Base-by-base conservation (phyloP, 139 green algal species). In the Dunaliella sp. region DNA sequence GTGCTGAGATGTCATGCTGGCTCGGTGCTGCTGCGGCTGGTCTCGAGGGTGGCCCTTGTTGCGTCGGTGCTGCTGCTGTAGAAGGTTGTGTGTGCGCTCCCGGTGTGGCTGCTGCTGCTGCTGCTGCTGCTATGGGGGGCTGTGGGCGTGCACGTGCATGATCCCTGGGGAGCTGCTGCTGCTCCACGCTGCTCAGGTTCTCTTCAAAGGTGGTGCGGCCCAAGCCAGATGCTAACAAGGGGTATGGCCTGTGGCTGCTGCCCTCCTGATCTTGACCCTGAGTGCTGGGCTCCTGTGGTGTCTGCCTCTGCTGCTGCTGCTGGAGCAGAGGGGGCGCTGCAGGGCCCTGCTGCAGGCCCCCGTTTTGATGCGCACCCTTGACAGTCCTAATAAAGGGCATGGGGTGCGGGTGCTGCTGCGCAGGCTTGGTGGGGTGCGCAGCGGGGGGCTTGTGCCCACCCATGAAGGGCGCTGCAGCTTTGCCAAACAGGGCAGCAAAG, bases 1-100 rank as follows among this genome's bases (percentile, higher is more conserved):
- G 76, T 2, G 76, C 76, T 38, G 76, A 33, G 31, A 81, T 81
- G n/a, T 38, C 34, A 34, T 81, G 33, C 31, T 81, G n/a, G 22
- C n/a, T 37, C n/a, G n/a, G n/a, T n/a, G n/a, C n/a, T n/a, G n/a
- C n/a, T n/a, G n/a, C n/a, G n/a, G n/a, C n/a, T n/a, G n/a, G n/a
- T n/a, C n/a, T n/a, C 1, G n/a, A 24, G 7, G 28, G n/a, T 38
- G 76, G 76, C 30, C 1, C 76, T 12, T 78, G 7, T 81, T n/a
- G n/a, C 33, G 16, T 36, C 28, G 35, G 37, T 33, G 12, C 36
- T 16, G 85, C 31, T 83, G 21, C 37, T 83, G 77, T 38, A 83
- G 85, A 1, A 74, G 80, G 72, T 77, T 81, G 24, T 85, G 80
- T 3, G 85, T 85, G 79, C 84, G 85, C 22, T 83, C 85, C 30